These are phyloP conservation scores for Akanthomyces muscarius DNA, from an alignment of 2,329 filamentous ascomycete species.

Conservation along the genomic window DNA sequence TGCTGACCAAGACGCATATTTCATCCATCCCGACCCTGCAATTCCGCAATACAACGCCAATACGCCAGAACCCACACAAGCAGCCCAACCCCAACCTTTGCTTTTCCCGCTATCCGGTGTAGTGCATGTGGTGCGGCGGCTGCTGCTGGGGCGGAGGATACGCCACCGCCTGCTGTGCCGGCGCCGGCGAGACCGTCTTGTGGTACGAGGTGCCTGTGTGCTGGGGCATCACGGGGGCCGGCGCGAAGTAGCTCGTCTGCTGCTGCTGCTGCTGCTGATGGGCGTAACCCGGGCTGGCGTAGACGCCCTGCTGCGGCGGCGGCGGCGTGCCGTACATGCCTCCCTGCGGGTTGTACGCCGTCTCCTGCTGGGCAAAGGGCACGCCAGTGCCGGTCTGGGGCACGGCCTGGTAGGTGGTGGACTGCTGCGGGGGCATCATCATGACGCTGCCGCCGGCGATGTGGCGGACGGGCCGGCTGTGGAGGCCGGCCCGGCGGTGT, in stretches of 20 bases:
- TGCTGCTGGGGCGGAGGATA: slow-evolving; percentile 10
- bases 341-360: slow-evolving; percentile 20
- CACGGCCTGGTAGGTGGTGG: slow-evolving; percentile 18
- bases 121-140: background rate
- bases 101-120: background rate
- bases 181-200: slow-evolving; percentile 1
- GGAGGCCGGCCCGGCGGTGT: slow-evolving; percentile 42
- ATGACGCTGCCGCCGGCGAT: slow-evolving; percentile 2
- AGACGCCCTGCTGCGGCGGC: slow-evolving; percentile 17
- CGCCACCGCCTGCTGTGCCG: background rate
- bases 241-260: slow-evolving; percentile 2
- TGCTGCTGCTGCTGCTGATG: slow-evolving; percentile 20
- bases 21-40: background rate
- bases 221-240: background rate
- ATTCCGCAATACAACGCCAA: background rate
- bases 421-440: slow-evolving; percentile 14
- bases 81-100: background rate
- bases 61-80: background rate
- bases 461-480: slow-evolving; percentile 29
- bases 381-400: slow-evolving; percentile 18
- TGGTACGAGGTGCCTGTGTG: slow-evolving; percentile 4
- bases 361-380: slow-evolving; percentile 20
- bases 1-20: background rate
- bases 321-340: slow-evolving; percentile 16
- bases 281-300: slow-evolving; percentile 1